Evolutionary conservation across 805 yeast genomes (phyloP).

Genomic region (Hyphopichia homilentoma): DNA sequence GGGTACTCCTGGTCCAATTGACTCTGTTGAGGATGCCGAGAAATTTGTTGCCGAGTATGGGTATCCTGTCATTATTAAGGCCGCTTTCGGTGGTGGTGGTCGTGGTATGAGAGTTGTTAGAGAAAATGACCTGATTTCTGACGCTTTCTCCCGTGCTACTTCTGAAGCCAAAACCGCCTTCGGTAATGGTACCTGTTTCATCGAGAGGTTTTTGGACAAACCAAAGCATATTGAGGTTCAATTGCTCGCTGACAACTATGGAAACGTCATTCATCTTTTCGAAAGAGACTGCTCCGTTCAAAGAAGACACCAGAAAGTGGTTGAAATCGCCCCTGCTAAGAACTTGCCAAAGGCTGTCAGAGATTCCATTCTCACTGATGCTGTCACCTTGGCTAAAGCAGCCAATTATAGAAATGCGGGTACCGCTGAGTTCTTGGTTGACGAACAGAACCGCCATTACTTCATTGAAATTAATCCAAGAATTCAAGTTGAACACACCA

Average conservation of each 20-base stretch:
- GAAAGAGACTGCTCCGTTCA: conserved; percentile 99
- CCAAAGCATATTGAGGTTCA: conserved; percentile 99
- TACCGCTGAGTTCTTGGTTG: conserved; percentile 96
- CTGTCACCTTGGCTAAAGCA: conserved; percentile 83
- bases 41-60: conserved; percentile 83
- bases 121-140: conserved; percentile 89
- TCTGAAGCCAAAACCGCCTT: conserved; percentile 95
- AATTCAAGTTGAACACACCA: conserved; percentile 97
- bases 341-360: conserved; percentile 79
- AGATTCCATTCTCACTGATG: conserved; percentile 90
- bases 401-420: conserved; percentile 97
- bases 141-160: conserved; percentile 89
- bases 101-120: conserved; percentile 99
- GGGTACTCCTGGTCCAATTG: conserved; percentile 97
- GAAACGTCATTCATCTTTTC: conserved; percentile 91
- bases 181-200: conserved; percentile 97
- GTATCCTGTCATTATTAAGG: conserved; percentile 94
- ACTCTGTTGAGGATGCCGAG: conserved; percentile 68
- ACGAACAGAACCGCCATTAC: conserved; percentile 89
- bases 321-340: conserved; percentile 97
- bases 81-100: conserved; percentile 99
- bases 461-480: conserved; percentile 98
- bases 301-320: conserved; percentile 98
- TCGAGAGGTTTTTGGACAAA: conserved; percentile 89
- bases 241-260: conserved; percentile 87